These are phyloP conservation scores for Aspergillus latus DNA, from an alignment of 2,329 filamentous ascomycete species.

Conservation along the genomic window DNA sequence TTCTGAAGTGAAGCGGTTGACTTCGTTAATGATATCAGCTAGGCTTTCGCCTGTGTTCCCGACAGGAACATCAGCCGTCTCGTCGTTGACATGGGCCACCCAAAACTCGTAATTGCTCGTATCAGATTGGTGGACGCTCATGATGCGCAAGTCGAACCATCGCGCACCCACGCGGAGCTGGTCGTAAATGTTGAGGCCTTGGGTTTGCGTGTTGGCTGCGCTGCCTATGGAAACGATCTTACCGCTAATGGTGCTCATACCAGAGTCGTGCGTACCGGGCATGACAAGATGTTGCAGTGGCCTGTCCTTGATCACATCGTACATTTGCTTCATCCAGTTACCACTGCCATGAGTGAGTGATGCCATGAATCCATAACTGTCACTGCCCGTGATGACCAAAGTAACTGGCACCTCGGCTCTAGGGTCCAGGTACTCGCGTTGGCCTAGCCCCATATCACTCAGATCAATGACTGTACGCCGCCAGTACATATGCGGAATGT, in stretches of 20 bases:
- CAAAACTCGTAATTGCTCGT: constrained; percentile 8
- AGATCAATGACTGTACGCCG: constrained; percentile 15
- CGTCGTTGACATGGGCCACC: constrained; percentile 13
- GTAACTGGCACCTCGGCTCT: constrained; percentile 10
- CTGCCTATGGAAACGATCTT: constrained; percentile 11
- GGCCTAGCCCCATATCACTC: constrained; percentile 8
- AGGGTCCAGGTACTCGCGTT: constrained; percentile 12
- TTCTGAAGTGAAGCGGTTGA: constrained; percentile 12
- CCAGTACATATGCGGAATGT: constrained; percentile 5
- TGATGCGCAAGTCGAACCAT: constrained; percentile 14
- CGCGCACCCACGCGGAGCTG: constrained; percentile 12
- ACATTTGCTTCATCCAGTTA: constrained; percentile 12
- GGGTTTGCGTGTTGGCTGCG: constrained; percentile 12
- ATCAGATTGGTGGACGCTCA: constrained; percentile 8
- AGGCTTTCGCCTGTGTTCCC: constrained; percentile 13
- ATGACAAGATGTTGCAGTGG: constrained; percentile 13
- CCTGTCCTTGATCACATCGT: constrained; percentile 12
- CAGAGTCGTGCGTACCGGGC: constrained; percentile 14
- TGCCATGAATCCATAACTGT: constrained; percentile 8
- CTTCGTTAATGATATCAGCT: constrained; percentile 3
- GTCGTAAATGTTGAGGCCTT: constrained; percentile 12
- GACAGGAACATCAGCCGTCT: constrained; percentile 11
- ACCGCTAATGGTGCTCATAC: constrained; percentile 16
- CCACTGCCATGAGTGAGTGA: constrained; percentile 8
- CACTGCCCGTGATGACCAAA: constrained; percentile 12